Evolutionary conservation across 176 grass and related monocot species (phyloP), one percentile per base, ranked within the genome.

Genomic region (Chrysopogon serrulatus): DNA sequence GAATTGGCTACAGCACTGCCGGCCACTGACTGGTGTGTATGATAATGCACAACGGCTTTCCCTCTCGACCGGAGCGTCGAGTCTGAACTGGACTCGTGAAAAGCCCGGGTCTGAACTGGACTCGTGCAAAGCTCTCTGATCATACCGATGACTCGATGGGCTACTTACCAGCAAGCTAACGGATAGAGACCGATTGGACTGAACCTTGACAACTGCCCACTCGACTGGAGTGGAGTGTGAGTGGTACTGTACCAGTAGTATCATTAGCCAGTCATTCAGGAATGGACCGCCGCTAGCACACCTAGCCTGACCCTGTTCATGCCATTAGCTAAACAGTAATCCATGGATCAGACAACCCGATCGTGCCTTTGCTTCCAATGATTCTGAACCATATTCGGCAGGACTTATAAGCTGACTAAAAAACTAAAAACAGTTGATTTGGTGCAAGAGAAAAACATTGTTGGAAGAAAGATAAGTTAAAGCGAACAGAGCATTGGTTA

Each of bases 31-130:
- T 69, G 24, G 30, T 26, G 21, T 37, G 12, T 26, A 32, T 24
- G 65, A 23, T 71, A 18, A 36, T 37, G 51, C 51, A 6, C 53
- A 33, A 31, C 39, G 27, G 23, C 51, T 72, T 76, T 80, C 15
- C 61, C 30, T 72, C 30, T 27, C 12, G 4, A 40, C 42, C 37
- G 3, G 65, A 6, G 9, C 65, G 67, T 62, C 43, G 71, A 27
- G 80, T 65, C 73, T 75, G 36, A 79, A 75, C 59, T 70, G 62
- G 26, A 31, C 72, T 82, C 43, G 62, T 6, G 5, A 43, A 63
- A 85, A 81, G 41, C n/a, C n/a, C 43, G 71, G 23, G 80, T 65
- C 73, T 75, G 36, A 79, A 75, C 59, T 70, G 62, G 26, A 31
- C 72, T 82, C 43, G 62, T 6, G 5, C 35, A 63, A 85, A 81